A percentile compares a stretch with the other conserved stretches of the same genome.
Evolutionary conservation across 768 basidiomycete genomes (phyloP).

Genomic region (Trametes coccinea): DNA sequence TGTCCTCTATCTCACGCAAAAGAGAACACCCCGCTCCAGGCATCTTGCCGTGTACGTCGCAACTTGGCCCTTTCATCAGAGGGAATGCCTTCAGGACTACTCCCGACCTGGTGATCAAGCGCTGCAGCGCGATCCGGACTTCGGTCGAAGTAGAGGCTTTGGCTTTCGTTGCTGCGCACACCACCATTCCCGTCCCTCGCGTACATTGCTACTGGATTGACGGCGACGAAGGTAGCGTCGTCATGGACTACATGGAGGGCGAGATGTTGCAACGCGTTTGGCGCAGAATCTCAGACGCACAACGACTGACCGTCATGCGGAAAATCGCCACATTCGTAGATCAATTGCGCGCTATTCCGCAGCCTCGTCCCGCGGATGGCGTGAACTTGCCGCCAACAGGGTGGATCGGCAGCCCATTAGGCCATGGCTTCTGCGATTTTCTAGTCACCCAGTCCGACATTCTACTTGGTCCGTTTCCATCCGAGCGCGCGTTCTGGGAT

Average conservation of each 20-base stretch:
- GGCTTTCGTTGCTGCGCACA: slow-evolving; percentile 13
- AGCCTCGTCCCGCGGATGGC: not conserved
- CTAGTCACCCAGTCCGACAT: not conserved
- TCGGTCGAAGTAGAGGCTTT: slow-evolving; percentile 13
- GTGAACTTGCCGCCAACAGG: not conserved
- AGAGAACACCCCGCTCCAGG: no score
- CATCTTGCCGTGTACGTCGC: no score
- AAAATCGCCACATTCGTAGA: slow-evolving; percentile 4
- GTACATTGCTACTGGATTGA: slow-evolving; percentile 2
- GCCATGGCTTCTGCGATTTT: slow-evolving; percentile 1
- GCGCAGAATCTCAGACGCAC: slow-evolving; percentile 1
- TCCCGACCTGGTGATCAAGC: no score
- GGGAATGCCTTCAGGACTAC: no score
- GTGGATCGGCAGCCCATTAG: not conserved
- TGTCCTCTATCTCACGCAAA: no score
- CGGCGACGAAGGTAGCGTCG: not conserved
- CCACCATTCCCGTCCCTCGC: slow-evolving; percentile 20
- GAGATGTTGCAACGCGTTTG: slow-evolving; percentile 4
- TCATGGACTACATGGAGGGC: slow-evolving; percentile 12
- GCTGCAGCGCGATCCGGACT: not conserved
- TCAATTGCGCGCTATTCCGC: slow-evolving; percentile 9
- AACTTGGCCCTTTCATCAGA: no score
- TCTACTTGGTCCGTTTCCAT: slow-evolving; percentile 6
- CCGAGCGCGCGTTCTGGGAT: slow-evolving; percentile 9
- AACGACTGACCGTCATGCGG: not conserved